Evolutionary conservation across 2,329 filamentous ascomycete genomes (phyloP).

Genomic region (Fusarium austroafricanum): DNA sequence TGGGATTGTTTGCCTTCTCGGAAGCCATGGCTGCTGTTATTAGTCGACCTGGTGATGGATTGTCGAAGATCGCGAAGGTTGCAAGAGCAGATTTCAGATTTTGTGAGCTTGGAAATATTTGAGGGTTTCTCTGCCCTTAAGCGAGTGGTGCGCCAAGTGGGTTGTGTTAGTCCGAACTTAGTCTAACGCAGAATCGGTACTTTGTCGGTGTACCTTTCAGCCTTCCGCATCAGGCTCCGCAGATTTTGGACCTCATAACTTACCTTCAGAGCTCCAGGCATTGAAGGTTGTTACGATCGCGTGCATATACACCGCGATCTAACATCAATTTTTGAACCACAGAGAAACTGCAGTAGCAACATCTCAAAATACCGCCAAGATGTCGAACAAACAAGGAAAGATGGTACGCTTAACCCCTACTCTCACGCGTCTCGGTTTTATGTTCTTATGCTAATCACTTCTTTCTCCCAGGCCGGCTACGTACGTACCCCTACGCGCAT

Average conservation of each 20-base stretch:
- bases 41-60: constrained; percentile 52
- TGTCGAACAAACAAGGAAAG: constrained; percentile 91
- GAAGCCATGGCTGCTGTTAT: constrained; percentile 62
- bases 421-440: constrained; percentile 49
- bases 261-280: constrained; percentile 58
- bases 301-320: constrained; percentile 54
- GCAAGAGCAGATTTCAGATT: constrained; percentile 45
- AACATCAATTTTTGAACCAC: constrained; percentile 58
- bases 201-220: constrained; percentile 51
- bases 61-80: constrained; percentile 49
- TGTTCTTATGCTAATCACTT: constrained; percentile 70
- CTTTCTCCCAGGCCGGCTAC: constrained; percentile 72
- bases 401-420: constrained; percentile 77
- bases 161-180: background rate
- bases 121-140: constrained; percentile 58
- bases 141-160: constrained; percentile 45
- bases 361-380: constrained; percentile 47
- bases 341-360: constrained; percentile 50
- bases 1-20: constrained; percentile 96
- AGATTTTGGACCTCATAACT: constrained; percentile 58
- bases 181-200: constrained; percentile 49
- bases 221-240: constrained; percentile 58
- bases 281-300: constrained; percentile 55
- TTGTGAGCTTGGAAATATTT: constrained; percentile 54
- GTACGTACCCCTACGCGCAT: constrained; percentile 62